Conservation (phyloP, 352 stramenopile species). For the Pythium biforme region DNA sequence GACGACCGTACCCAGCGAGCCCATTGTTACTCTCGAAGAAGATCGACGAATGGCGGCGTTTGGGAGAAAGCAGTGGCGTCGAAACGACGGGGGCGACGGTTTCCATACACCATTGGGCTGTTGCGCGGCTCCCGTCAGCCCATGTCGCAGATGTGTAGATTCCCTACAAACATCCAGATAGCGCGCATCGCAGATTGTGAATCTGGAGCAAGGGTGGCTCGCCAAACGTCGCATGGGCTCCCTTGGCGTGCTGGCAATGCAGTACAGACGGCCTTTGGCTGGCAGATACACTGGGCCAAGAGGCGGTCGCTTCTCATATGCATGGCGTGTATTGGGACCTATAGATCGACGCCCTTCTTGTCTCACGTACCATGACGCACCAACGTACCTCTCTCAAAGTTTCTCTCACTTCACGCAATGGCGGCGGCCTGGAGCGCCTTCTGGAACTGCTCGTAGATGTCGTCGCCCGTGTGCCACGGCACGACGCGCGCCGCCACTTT, state of each 20-base stretch:
- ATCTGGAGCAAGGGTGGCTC: too few species aligned
- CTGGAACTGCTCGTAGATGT: slow-evolving; percentile 37
- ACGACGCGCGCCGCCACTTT: slow-evolving; percentile 38
- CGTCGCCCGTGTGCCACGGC: slow-evolving; percentile 47
- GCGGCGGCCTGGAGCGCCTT: slow-evolving; percentile 3
- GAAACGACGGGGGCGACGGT: not conserved
- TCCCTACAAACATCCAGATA: slow-evolving; percentile 1
- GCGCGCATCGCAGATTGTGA: slow-evolving; percentile 3
- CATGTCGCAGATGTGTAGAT: not conserved
- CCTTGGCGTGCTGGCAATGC: too few species aligned
- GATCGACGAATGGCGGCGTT: not conserved
- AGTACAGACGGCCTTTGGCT: too few species aligned
- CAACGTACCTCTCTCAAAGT: not conserved
- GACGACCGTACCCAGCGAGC: not conserved
- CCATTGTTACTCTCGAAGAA: not conserved
- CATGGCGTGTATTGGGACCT: not conserved
- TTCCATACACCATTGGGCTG: not conserved
- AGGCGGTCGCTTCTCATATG: not conserved
- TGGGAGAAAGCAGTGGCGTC: not conserved
- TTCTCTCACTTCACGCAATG: not conserved
- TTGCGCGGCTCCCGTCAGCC: not conserved
- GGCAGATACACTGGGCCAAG: too few species aligned
- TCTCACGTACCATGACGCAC: not conserved
- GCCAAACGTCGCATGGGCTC: too few species aligned
- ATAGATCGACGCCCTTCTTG: too few species aligned